Evolutionary conservation across 176 grass and related monocot species (phyloP).

Genomic region (Paspalum vaginatum): DNA sequence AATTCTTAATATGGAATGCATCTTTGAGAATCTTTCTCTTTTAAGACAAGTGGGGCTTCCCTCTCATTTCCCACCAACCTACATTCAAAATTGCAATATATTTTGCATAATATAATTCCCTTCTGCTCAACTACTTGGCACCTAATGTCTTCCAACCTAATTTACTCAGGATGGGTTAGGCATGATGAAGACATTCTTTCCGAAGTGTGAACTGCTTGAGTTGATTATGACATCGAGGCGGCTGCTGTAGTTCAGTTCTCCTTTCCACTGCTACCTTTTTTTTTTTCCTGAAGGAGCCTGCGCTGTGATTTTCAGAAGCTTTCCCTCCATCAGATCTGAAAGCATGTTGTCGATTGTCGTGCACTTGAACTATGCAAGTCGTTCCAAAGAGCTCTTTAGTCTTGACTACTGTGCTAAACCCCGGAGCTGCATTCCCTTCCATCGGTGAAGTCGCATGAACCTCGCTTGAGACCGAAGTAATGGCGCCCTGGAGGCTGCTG

Average conservation of each 20-base stretch:
- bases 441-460: too few relatives aligned
- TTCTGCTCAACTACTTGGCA: slow-evolving; percentile 39
- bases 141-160: slow-evolving; percentile 34
- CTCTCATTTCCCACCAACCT: slow-evolving; percentile 50
- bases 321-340: neutral
- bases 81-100: slow-evolving; percentile 25
- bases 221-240: slow-evolving; percentile 20
- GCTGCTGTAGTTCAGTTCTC: neutral
- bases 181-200: slow-evolving; percentile 29
- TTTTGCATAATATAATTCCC: slow-evolving; percentile 27
- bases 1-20: slow-evolving; percentile 30
- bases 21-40: slow-evolving; percentile 29
- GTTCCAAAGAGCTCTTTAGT: neutral
- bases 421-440: neutral
- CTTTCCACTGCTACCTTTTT: slow-evolving; percentile 6
- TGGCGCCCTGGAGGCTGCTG: neutral
- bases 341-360: neutral
- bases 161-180: slow-evolving; percentile 53
- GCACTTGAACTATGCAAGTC: slow-evolving; percentile 28
- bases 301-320: neutral
- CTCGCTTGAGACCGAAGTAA: slow-evolving; percentile 6
- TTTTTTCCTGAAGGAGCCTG: neutral
- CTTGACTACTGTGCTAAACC: neutral
- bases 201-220: slow-evolving; percentile 21
- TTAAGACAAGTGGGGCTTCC: slow-evolving; percentile 35